Base-by-base conservation (phyloP, 23 red algal genomes). In the Gracilaria gracilis region DNA sequence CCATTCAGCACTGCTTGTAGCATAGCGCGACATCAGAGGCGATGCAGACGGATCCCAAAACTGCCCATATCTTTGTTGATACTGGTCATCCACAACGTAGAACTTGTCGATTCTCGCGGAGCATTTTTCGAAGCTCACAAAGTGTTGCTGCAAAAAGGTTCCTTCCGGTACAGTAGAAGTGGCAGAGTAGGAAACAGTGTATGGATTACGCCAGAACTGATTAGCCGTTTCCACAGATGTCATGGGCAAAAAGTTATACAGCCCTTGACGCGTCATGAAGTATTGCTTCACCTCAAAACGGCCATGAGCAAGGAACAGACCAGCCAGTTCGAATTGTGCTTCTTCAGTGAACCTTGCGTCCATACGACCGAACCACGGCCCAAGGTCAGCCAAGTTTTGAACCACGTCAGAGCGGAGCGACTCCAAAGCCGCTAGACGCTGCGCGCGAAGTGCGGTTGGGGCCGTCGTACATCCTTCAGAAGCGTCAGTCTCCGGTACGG, bases 201-300 rank as follows among this genome's bases (percentile, higher is more conserved):
- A 37, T 64, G 84, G 84, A 34, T 67, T 73, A 33, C 84, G 64
- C 84, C 84, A 87, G 69, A 87, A 87, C 15, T 87, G 84, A 36
- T 61, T 71, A 11, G 44, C 67, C 49, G 64, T 87, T 3, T 73
- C 65, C 38, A 37, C 53, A 47, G 67, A 51, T 9, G 67, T 75
- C 47, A 73, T 87, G 16, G 64, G 62, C 31, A 58, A 40, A 40
- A 87, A 87, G 64, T 67, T 71, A 46, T 87, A 87, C 67, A 71
- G 20, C 11, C 27, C 66, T 50, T 87, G 84, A 29, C 84, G 64
- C 39, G 84, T 87, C 84, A 87, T 75, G 47, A 87, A 57, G 67
- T 87, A 87, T 23, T 87, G 84, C 84, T 87, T 87, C 66, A 87
- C 84, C 48, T 87, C 84, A 54, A 87, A 87, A 15, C 84, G 84